Evolutionary conservation across 2,329 filamentous ascomycete genomes (phyloP), one percentile per base, ranked within the genome.

Genomic region (Cladophialophora yegresii): DNA sequence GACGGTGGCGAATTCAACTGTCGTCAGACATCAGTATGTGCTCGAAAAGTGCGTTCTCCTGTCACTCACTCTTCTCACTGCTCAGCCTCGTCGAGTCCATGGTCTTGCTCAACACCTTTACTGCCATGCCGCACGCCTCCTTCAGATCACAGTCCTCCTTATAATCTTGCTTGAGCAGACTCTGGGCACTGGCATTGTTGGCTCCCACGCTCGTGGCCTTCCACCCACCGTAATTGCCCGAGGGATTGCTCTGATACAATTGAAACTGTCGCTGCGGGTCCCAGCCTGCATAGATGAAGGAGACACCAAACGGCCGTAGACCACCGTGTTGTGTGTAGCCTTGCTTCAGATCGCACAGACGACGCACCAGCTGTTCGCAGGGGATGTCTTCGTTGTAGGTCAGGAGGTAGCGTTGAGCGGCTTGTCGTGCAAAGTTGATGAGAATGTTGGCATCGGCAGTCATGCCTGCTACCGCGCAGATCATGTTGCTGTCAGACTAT

Each of bases 311-410:
- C 16, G 95, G 95, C 72, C 95, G 91, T 64, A 99, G 90, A 83
- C 95, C 95, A 85, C 95, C 95, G 76, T 98, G 95, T 79, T 99
- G 95, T 70, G 95, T 99, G 83, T 99, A 99, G 67, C 95, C 93
- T 81, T 99, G 95, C 85, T 99, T 99, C 71, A 98, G 83, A 82
- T 99, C 95, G 81, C 96, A 99, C 74, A 99, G 85, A 73, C 92
- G 88, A 73, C 95, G 92, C 67, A 99, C 95, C 64, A 99, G 91
- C 81, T 99, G 95, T 80, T 99, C 95, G 83, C 95, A 99, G 65
- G 95, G 95, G 70, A 99, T 99, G 77, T 99, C 95, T 89, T 97
- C 93, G 84, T 98, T 96, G 85, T 99, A 99, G 74, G 93, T 99
- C 71, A 96, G 87, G 77, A 99, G 93, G 82, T 99, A 98, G 76